Evolutionary conservation across 345 rosid species (phyloP), one percentile per base, ranked within the genome.

Genomic region (Acer negundo): DNA sequence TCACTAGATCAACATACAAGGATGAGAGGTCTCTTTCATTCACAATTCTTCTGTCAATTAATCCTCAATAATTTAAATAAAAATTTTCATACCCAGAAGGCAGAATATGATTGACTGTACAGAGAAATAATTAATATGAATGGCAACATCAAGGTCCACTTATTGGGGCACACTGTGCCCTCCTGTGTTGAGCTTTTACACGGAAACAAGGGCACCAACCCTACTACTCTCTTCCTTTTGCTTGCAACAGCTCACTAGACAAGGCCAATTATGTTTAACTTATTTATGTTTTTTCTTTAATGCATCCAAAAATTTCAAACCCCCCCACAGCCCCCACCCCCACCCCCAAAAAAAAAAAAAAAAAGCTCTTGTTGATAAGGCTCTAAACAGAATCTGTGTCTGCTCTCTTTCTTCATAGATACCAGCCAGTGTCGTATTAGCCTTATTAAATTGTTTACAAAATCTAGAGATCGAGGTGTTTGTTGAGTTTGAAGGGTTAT

Each of bases 1-100:
- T 56, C 67, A 76, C 24, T 24, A 42, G 0, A 75, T 35, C 38
- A 35, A 79, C 63, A 22, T 58, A 49, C 49, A 69, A 62, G 46
- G 15, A 69, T 28, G 78, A 72, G 11, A 22, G 49, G 73, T 76
- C 82, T 31, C 10, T 73, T 15, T 79, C 80, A 63, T 31, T 38
- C 26, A 31, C 24, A 66, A 20, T 20, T 75, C 11, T 66, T 20
- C 4, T 35, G 3, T 49, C 31, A 35, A 35, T 35, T 35, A 69
- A 42, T 40, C 44, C 24, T 28, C 55, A 49, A 35, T 35, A 35
- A 35, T 35, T 35, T 35, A 35, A 35, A 35, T 35, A 35, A 35
- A 35, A 35, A 0, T 4, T 35, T 35, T 66, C 23, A 16, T 42
- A 42, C 1, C 46, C 51, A 65, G 31, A 12, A 65, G 23, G 59